A percentile compares a stretch with the other conserved stretches of the same genome.
Conservation (phyloP, 257 asterid genomes). For the Scutellaria baicalensis region DNA sequence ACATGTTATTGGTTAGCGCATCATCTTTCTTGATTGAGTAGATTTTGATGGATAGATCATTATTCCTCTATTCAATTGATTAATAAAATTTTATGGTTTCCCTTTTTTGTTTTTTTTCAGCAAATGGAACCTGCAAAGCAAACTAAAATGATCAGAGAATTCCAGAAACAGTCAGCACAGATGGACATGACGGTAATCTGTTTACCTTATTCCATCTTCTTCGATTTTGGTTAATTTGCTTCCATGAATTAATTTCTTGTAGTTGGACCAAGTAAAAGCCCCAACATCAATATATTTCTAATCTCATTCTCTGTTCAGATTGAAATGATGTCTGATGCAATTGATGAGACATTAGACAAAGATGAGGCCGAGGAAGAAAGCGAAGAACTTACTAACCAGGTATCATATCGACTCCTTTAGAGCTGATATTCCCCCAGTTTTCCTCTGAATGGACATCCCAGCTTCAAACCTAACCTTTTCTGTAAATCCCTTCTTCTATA, state of each 20-base stretch:
- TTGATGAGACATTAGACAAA: constrained; percentile 94
- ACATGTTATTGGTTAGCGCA: background rate
- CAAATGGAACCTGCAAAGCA: constrained; percentile 97
- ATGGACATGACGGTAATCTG: constrained; percentile 84
- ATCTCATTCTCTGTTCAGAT: constrained; percentile 36
- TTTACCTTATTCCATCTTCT: background rate
- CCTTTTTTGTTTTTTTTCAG: too few species aligned
- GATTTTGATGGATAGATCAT: background rate
- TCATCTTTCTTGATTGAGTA: background rate
- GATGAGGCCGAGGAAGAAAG: constrained; percentile 99
- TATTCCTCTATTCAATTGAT: background rate
- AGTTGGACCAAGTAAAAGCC: background rate
- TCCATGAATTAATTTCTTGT: background rate
- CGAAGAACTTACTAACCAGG: constrained; percentile 98
- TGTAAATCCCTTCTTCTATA: background rate
- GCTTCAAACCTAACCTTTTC: background rate
- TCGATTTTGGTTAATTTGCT: background rate
- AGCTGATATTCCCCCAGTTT: background rate
- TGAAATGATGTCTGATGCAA: constrained; percentile 99
- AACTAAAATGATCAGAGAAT: constrained; percentile 80
- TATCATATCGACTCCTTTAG: constrained; percentile 4
- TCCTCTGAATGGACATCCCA: background rate
- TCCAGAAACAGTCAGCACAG: constrained; percentile 86
- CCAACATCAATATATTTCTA: background rate
- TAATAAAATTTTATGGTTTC: background rate